These are phyloP conservation scores for Cylindricascospora bacillispora DNA, from an alignment of 1,139 yeast species.

Conservation along the genomic window DNA sequence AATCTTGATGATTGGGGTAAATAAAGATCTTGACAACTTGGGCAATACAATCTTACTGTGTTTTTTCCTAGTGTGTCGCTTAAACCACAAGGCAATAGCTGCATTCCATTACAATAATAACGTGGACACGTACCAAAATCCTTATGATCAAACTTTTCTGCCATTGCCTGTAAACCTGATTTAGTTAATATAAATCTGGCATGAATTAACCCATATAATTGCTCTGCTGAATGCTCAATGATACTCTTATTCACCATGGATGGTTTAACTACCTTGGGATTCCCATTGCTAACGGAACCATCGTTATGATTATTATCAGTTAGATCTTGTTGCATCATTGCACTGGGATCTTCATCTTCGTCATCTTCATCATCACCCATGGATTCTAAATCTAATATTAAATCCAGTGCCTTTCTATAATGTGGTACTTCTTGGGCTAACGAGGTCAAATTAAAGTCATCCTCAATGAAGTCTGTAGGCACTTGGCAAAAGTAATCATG, in stretches of 20 bases:
- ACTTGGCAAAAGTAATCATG: slow-evolving; percentile 93
- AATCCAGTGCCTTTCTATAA: slow-evolving; percentile 82
- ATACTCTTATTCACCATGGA: slow-evolving; percentile 37
- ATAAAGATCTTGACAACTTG: slow-evolving; percentile 85
- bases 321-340: slow-evolving; percentile 2
- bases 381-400: slow-evolving; percentile 81
- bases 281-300: slow-evolving; percentile 1
- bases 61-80: slow-evolving; percentile 86
- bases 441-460: slow-evolving; percentile 91
- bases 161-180: slow-evolving; percentile 88
- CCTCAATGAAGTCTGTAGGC: slow-evolving; percentile 85
- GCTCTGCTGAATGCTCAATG: slow-evolving; percentile 81
- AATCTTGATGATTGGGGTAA: slow-evolving; percentile 77
- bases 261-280: slow-evolving; percentile 2
- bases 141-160: slow-evolving; percentile 81
- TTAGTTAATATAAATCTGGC: slow-evolving; percentile 83
- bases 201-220: slow-evolving; percentile 85
- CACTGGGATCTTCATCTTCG: slow-evolving; percentile 9
- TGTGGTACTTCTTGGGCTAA: slow-evolving; percentile 75
- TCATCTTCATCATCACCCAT: slow-evolving; percentile 31
- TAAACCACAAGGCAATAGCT: slow-evolving; percentile 81
- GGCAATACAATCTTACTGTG: slow-evolving; percentile 85
- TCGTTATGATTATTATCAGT: slow-evolving; percentile 2
- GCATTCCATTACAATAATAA: slow-evolving; percentile 83
- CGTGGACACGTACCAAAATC: slow-evolving; percentile 92